Base-by-base conservation (phyloP, 768 basidiomycete species). In the Mycena belliarum region DNA sequence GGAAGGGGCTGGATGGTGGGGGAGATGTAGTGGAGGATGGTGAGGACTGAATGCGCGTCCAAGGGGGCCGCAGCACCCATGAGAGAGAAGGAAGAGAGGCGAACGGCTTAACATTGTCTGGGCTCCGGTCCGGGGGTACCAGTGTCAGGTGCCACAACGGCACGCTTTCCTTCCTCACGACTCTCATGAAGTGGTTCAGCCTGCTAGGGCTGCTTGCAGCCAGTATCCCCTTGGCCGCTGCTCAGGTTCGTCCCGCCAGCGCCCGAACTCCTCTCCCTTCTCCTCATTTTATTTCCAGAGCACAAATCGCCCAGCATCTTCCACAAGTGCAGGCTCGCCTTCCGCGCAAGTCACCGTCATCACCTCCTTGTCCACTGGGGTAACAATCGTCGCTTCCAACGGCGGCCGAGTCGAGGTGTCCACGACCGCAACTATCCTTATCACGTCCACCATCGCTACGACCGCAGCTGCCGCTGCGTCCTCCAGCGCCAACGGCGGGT, bases 11-110 rank as follows among this genome's bases (percentile, higher is more conserved):
- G 75, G 6, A 79, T 79, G 0, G 79, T 76, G 5, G 83, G 80
- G 32, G 75, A 73, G 57, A 90, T 82, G 68, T 85, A 83, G 61
- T 82, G 76, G 28, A 89, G 80, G 40, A 85, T 64, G 60, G 79
- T 68, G 43, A 77, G 67, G 54, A 87, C 69, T 9, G 76, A 64
- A 48, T 77, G 73, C 7, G 73, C 66, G 2, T 73, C 63, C 58
- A 82, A 59, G 16, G 55, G 33, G 16, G 25, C 44, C 23, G 58
- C 16, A 18, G 18, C 2, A n/a, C 6, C 3, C 5, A 24, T 6
- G 41, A 32, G 46, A 24, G 25, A 21, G 40, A 29, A 32, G 48
- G 45, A 20, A 41, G 38, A 28, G 28, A 1, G n/a, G 28, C 32
- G 3, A 24, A 28, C 49, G 29, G 29, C 29, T 32, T 6, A 6